phyloP scores from a whole-genome alignment of 2,329 filamentous ascomycete genomes.

The Scytalidium sp. region DNA sequence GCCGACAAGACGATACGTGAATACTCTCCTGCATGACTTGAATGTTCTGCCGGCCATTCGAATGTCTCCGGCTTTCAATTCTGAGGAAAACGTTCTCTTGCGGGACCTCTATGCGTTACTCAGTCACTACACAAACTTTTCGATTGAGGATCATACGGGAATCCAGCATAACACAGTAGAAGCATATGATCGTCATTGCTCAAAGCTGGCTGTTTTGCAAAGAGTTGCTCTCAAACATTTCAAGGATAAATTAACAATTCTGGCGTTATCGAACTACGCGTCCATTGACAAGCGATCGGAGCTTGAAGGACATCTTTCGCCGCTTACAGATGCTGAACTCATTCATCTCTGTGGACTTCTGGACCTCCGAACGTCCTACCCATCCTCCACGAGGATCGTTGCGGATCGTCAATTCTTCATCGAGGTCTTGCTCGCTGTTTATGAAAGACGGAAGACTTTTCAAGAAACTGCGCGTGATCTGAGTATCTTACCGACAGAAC shows the following conservation, averaged over 20 bases:
- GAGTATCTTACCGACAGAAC: conserved; percentile 80
- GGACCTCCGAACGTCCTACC: conserved; percentile 80
- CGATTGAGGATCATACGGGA: conserved; percentile 88
- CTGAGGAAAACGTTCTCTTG: conserved; percentile 71
- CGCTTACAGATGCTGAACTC: conserved; percentile 73
- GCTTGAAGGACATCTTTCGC: conserved; percentile 70
- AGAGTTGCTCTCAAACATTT: conserved; percentile 76
- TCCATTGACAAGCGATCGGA: conserved; percentile 80
- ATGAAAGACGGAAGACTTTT: conserved; percentile 78
- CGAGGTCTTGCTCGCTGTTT: conserved; percentile 71
- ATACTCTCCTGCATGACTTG: conserved; percentile 80
- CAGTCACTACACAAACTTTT: conserved; percentile 82
- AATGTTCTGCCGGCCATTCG: conserved; percentile 76
- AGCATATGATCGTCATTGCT: conserved; percentile 78
- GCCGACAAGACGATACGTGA: conserved; percentile 90
- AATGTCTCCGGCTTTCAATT: conserved; percentile 74
- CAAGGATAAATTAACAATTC: conserved; percentile 84
- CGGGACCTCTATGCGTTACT: conserved; percentile 80
- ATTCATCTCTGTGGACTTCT: conserved; percentile 65
- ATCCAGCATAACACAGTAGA: conserved; percentile 69
- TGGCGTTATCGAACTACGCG: conserved; percentile 89
- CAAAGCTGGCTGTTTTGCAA: conserved; percentile 74
- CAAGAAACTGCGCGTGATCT: conserved; percentile 73
- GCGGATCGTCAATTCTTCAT: conserved; percentile 62
- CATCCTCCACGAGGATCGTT: conserved; percentile 62